These are phyloP conservation scores for Cryphonectria naterciae DNA, from an alignment of 2,329 filamentous ascomycete genomes.

Conservation along the genomic window DNA sequence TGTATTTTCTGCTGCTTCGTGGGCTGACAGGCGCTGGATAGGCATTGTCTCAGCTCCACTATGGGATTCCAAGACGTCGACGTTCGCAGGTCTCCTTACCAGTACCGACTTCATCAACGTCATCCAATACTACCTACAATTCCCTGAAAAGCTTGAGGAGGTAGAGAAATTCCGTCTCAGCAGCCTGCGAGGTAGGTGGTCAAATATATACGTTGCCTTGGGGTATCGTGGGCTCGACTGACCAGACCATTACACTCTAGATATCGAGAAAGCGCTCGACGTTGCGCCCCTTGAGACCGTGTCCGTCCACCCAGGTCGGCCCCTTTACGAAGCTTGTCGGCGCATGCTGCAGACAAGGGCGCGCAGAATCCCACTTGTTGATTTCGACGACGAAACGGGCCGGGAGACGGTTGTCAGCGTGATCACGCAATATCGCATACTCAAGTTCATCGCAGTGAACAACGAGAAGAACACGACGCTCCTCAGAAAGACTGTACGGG, in stretches of 20 bases:
- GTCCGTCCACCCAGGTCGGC: slow-evolving; percentile 88
- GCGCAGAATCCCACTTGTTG: slow-evolving; percentile 89
- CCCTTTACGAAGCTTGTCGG: slow-evolving; percentile 92
- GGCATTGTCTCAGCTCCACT: slow-evolving; percentile 96
- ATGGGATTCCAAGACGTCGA: slow-evolving; percentile 92
- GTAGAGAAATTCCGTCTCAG: slow-evolving; percentile 93
- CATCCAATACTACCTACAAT: slow-evolving; percentile 98
- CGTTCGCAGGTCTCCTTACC: slow-evolving; percentile 91
- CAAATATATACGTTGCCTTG: slow-evolving; percentile 16
- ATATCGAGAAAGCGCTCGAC: slow-evolving; percentile 93
- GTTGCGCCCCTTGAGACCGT: slow-evolving; percentile 91
- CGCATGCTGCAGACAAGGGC: slow-evolving; percentile 94
- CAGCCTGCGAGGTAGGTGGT: slow-evolving; percentile 77
- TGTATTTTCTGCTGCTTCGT: background rate
- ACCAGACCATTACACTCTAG: slow-evolving; percentile 49
- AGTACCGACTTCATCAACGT: slow-evolving; percentile 98
- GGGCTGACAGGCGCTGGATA: slow-evolving; percentile 42
- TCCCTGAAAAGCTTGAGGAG: slow-evolving; percentile 84
- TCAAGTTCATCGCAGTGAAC: slow-evolving; percentile 99
- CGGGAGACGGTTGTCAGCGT: slow-evolving; percentile 94
- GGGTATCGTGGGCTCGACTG: slow-evolving; percentile 20
- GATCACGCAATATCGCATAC: slow-evolving; percentile 95
- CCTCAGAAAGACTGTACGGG: slow-evolving; percentile 82
- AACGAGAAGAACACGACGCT: slow-evolving; percentile 81
- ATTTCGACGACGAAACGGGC: slow-evolving; percentile 91